These are phyloP conservation scores for Pyrenopolyporus hunteri DNA, from an alignment of 495 filamentous ascomycete species.

Conservation along the genomic window DNA sequence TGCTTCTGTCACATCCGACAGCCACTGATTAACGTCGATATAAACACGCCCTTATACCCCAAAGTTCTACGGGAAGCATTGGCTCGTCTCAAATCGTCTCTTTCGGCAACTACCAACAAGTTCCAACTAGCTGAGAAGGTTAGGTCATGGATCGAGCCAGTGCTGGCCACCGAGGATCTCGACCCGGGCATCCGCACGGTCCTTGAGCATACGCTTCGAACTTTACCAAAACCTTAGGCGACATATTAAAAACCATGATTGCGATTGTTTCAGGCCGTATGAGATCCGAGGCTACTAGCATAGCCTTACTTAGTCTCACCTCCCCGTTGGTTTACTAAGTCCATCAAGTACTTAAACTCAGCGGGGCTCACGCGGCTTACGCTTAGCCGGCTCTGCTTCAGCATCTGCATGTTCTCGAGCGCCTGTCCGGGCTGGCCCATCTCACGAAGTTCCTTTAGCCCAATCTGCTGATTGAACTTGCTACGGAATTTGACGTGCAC, in stretches of 20 bases:
- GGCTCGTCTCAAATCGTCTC: conserved; percentile 57
- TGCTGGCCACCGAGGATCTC: conserved; percentile 62
- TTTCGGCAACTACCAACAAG: conserved; percentile 51
- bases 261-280: neutral
- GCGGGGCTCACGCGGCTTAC: conserved; percentile 74
- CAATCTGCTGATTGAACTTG: conserved; percentile 77
- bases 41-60: conserved; percentile 73
- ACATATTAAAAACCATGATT: conserved; percentile 3
- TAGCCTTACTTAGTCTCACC: conserved; percentile 28
- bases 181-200: conserved; percentile 72
- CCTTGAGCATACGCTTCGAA: conserved; percentile 60
- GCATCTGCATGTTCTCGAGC: conserved; percentile 81
- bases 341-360: conserved; percentile 83
- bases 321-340: conserved; percentile 53
- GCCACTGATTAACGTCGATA: conserved; percentile 68
- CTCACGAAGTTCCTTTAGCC: conserved; percentile 74
- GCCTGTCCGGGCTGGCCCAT: conserved; percentile 62
- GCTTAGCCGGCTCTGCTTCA: conserved; percentile 81
- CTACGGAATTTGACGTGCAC: conserved; percentile 85
- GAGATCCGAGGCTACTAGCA: neutral
- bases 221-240: conserved; percentile 34
- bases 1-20: conserved; percentile 73
- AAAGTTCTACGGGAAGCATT: conserved; percentile 69
- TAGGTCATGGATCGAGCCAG: conserved; percentile 62
- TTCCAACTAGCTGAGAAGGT: conserved; percentile 60